Evolutionary conservation across 2,329 filamentous ascomycete genomes (phyloP), one percentile per base, ranked within the genome.

Genomic region (Fusarium clavum): DNA sequence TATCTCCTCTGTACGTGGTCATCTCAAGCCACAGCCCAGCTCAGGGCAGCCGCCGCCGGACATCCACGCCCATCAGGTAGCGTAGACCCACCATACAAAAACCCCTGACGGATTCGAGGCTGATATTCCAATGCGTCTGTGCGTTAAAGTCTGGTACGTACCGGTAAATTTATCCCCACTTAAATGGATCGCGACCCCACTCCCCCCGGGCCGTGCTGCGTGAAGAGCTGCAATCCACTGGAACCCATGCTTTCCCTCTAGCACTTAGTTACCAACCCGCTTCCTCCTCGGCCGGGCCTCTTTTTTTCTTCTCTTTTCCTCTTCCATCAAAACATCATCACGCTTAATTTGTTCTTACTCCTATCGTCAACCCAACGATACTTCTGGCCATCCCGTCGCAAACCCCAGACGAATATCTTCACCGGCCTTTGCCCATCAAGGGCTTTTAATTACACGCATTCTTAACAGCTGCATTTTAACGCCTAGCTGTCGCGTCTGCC

Each of bases 281-380:
- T 67, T 67, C 62, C 63, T 66, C 75, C 75, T 76, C 72, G 58
- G 65, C 64, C 59, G 59, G 64, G 62, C 71, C 70, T 71, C 69
- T 67, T 70, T 72, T 75, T 75, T 74, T 73, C 70, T 70, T 69
- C 71, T 67, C 72, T 70, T 74, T 75, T 67, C 73, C 67, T 64
- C 70, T 74, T 73, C 72, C 69, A 73, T 67, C 63, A 73, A 75
- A 75, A 74, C 74, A 74, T 57, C 72, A 63, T 69, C 64, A 55
- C 69, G 69, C 59, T 34, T 61, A 63, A 62, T 59, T 67, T 55
- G 63, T 49, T 57, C 64, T 52, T 59, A 56, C 67, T 61, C 32
- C 60, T 56, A 61, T 61, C 64, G 68, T 74, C 67, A 56, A 71
- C 53, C 27, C 41, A 44, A 53, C 34, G 24, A n/a, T 22, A 24